Conservation (phyloP, 805 yeast genomes). For the Cyberlindnera sargentensis region DNA sequence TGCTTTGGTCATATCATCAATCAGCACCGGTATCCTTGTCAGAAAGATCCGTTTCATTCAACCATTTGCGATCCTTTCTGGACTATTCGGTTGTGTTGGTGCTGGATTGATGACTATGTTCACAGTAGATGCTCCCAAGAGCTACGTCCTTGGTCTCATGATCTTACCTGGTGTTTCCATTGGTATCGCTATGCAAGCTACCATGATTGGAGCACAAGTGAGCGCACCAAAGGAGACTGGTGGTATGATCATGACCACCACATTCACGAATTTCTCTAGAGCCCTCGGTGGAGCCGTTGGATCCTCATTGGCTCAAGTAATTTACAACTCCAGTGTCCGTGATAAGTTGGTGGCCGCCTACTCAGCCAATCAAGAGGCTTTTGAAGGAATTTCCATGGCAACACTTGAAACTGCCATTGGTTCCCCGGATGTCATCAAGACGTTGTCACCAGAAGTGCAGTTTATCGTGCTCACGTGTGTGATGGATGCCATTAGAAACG, state of each 20-base stretch:
- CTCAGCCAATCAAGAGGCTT: not conserved
- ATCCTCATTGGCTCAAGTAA: constrained; percentile 30
- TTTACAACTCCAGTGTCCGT: constrained; percentile 27
- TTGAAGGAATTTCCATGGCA: not conserved
- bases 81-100: constrained; percentile 26
- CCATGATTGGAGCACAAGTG: constrained; percentile 26
- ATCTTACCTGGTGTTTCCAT: constrained; percentile 32
- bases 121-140: constrained; percentile 22
- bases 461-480: constrained; percentile 16
- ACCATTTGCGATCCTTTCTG: constrained; percentile 28
- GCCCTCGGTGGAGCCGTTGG: constrained; percentile 37
- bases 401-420: not conserved
- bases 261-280: constrained; percentile 35
- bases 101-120: constrained; percentile 28
- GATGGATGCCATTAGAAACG: constrained; percentile 33
- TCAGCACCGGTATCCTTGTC: constrained; percentile 24
- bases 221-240: constrained; percentile 44
- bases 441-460: constrained; percentile 4
- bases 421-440: constrained; percentile 2
- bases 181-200: constrained; percentile 30
- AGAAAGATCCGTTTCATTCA: constrained; percentile 30
- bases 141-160: constrained; percentile 29
- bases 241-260: constrained; percentile 37
- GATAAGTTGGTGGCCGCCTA: constrained; percentile 7
- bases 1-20: constrained; percentile 8